Percentiles rank a stretch among this genome's conserved stretches.
These are phyloP conservation scores for Ensete ventricosum DNA, from an alignment of 176 grass and related monocot species.

Conservation along the genomic window DNA sequence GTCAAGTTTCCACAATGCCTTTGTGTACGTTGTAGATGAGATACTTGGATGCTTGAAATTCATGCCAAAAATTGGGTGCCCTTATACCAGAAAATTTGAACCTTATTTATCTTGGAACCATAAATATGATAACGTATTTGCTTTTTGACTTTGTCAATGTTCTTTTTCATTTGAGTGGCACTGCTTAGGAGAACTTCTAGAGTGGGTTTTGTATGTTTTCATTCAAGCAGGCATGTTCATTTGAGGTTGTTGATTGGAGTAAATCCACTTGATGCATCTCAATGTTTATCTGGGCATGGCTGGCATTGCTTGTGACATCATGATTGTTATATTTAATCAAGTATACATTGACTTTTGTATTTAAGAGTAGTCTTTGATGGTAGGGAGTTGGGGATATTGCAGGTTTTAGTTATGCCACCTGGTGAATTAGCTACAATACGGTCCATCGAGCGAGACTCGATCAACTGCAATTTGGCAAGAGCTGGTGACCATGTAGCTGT, in stretches of 20 bases:
- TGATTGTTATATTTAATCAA: background rate
- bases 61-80: background rate
- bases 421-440: constrained; percentile 50
- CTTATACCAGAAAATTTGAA: background rate
- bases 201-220: no score
- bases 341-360: background rate
- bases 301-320: background rate
- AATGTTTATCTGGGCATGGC: background rate
- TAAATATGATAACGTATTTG: background rate
- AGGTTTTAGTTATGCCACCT: constrained; percentile 77
- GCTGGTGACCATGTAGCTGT: constrained; percentile 81
- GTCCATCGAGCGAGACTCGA: constrained; percentile 68
- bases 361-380: background rate
- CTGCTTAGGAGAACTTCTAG: no score
- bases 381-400: constrained; percentile 11
- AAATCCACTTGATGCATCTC: background rate
- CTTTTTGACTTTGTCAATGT: no score
- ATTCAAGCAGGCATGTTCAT: no score
- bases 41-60: no score
- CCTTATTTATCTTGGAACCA: background rate
- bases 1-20: no score
- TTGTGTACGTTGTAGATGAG: no score
- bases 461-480: constrained; percentile 51
- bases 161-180: no score
- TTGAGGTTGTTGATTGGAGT: no score